A percentile compares a stretch with the other conserved stretches of the same genome.
These are phyloP conservation scores for Erigeron philadelphicus DNA, from an alignment of 140 eudicot genomes.

Conservation along the genomic window DNA sequence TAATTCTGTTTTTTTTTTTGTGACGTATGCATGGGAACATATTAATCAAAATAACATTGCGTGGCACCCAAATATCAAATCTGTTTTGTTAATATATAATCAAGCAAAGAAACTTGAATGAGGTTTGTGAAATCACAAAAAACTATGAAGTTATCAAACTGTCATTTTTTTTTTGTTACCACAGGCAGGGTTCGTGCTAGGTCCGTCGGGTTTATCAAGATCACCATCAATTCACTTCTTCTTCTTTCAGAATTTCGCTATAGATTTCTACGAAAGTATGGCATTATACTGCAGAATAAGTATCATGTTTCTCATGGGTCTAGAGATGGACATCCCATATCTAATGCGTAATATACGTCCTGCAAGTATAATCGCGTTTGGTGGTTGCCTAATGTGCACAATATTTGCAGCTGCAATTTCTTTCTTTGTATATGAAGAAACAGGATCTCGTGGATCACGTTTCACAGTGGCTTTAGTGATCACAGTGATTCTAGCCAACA, in stretches of 20 bases:
- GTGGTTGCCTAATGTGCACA: conserved; percentile 54
- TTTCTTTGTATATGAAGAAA: conserved; percentile 47
- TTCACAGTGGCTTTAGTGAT: conserved; percentile 49
- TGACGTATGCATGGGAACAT: neutral
- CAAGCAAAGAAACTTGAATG: neutral
- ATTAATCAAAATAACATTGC: neutral
- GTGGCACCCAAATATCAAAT: neutral
- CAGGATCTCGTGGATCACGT: conserved; percentile 39
- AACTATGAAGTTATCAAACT: neutral
- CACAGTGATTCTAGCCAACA: conserved; percentile 55
- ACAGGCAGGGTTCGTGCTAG: conserved; percentile 93
- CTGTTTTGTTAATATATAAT: neutral
- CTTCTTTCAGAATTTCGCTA: conserved; percentile 58
- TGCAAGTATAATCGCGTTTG: conserved; percentile 49
- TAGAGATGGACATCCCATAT: conserved; percentile 67
- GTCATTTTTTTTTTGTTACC: neutral
- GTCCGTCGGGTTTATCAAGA: conserved; percentile 77
- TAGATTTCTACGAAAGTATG: conserved; percentile 74
- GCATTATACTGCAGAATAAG: conserved; percentile 65
- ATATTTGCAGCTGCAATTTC: conserved; percentile 66
- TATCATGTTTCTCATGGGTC: conserved; percentile 85
- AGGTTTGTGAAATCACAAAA: neutral
- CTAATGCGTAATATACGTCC: conserved; percentile 57
- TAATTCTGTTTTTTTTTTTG: neutral
- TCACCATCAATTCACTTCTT: conserved; percentile 38